Evolutionary conservation across 78 protist genomes (phyloP).

Genomic region (Parvularia atlantis): DNA sequence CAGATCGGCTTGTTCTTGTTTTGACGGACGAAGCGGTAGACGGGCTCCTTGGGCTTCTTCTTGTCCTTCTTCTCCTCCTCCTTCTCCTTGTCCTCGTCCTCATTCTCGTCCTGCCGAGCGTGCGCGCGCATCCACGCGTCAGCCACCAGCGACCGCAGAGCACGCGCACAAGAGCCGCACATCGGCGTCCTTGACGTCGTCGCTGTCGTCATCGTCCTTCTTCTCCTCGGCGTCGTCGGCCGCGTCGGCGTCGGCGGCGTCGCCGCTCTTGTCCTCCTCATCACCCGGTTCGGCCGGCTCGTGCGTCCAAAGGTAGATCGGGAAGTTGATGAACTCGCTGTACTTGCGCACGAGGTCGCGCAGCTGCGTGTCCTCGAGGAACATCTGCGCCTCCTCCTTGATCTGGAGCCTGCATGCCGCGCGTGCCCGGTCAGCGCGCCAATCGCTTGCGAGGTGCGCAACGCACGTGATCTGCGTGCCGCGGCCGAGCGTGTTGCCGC

Average conservation of each 20-base stretch:
- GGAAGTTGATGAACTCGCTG: conserved; percentile 90
- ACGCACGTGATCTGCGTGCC: conserved; percentile 83
- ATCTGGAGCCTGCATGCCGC: too few relatives aligned
- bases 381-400: conserved; percentile 75
- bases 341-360: conserved; percentile 61
- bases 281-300: conserved; percentile 43
- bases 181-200: conserved; percentile 4
- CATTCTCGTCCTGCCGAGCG: neutral
- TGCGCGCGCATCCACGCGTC: too few relatives aligned
- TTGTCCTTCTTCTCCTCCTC: conserved; percentile 23
- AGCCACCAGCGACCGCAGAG: neutral
- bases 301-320: conserved; percentile 75
- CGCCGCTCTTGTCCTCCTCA: conserved; percentile 33
- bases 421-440: too few relatives aligned
- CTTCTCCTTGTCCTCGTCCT: conserved; percentile 36
- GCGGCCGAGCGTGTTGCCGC: too few relatives aligned
- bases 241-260: conserved; percentile 36
- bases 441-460: too few relatives aligned
- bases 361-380: conserved; percentile 64
- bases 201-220: conserved; percentile 35
- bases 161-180: neutral
- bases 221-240: conserved; percentile 50
- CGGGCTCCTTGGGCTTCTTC: conserved; percentile 20
- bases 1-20: conserved; percentile 95
- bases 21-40: conserved; percentile 71